A percentile compares a stretch with the other conserved stretches of the same genome.
Conservation (phyloP, 31 red algal species). For the Asparagopsis taxiformis region DNA sequence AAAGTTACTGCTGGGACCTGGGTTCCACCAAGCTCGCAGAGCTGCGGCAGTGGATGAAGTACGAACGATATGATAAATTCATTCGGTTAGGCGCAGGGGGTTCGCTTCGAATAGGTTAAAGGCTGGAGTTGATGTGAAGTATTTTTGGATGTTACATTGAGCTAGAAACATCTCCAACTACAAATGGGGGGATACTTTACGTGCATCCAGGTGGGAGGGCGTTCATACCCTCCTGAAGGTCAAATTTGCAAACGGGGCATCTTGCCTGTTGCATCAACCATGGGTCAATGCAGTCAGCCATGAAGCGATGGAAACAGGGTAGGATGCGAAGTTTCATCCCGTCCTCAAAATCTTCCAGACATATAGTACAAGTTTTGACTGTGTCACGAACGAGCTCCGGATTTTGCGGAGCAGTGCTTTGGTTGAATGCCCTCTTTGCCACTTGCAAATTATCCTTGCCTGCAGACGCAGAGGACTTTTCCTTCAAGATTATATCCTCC, state of each 20-base stretch:
- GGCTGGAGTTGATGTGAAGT: no score
- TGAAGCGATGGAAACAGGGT: constrained; percentile 93
- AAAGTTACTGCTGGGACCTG: background rate
- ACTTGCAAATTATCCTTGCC: constrained; percentile 7
- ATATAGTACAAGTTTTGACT: constrained; percentile 76
- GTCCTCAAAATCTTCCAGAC: constrained; percentile 83
- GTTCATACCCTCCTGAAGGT: constrained; percentile 70
- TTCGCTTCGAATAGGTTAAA: no score
- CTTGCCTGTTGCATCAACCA: constrained; percentile 85
- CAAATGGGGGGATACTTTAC: no score
- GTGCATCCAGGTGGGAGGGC: constrained; percentile 49
- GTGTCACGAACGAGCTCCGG: constrained; percentile 35
- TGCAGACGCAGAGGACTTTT: background rate
- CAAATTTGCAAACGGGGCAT: constrained; percentile 92
- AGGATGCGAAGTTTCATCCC: constrained; percentile 90
- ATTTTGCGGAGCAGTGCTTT: background rate
- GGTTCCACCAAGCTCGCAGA: no score
- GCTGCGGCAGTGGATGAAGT: no score
- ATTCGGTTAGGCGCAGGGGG: no score
- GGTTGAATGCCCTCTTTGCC: constrained; percentile 10
- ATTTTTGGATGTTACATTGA: no score
- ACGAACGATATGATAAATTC: no score
- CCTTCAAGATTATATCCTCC: background rate
- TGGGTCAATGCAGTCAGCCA: constrained; percentile 90
- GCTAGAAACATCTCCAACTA: no score